Evolutionary conservation across 1,284 basidiomycete species (phyloP).

Genomic region (Cutaneotrichosporon curvatum): DNA sequence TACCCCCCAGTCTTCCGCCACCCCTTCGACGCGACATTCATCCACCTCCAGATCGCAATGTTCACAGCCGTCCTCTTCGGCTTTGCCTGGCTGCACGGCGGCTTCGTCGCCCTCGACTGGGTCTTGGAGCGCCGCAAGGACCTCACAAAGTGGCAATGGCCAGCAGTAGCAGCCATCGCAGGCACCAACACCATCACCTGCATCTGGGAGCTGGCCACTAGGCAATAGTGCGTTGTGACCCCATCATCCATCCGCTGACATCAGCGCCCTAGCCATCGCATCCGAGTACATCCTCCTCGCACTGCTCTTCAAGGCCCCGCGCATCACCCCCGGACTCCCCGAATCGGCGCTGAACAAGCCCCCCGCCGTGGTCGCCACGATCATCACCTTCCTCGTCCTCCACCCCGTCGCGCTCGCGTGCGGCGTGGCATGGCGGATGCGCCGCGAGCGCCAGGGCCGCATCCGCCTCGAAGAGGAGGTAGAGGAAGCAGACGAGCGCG

Average conservation of each 20-base stretch:
- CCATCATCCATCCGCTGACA: background rate
- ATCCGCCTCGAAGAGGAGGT: constrained; percentile 47
- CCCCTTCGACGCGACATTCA: constrained; percentile 50
- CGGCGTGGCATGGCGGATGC: constrained; percentile 33
- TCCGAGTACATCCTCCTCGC: constrained; percentile 40
- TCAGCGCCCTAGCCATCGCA: constrained; percentile 35
- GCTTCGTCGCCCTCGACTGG: constrained; percentile 50
- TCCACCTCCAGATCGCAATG: constrained; percentile 50
- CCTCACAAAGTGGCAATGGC: constrained; percentile 31
- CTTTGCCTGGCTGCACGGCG: constrained; percentile 49
- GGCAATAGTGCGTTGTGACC: constrained; percentile 31
- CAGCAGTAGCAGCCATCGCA: constrained; percentile 33
- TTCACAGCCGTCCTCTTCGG: constrained; percentile 49
- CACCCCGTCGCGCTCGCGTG: constrained; percentile 41
- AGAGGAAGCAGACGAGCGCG: constrained; percentile 32
- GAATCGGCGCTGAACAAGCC: constrained; percentile 34
- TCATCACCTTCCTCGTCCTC: constrained; percentile 41
- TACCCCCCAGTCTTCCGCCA: constrained; percentile 41
- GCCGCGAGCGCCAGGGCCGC: constrained; percentile 39
- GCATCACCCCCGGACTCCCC: constrained; percentile 29
- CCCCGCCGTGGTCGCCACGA: constrained; percentile 32
- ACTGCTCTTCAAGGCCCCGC: constrained; percentile 39
- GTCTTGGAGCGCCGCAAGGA: constrained; percentile 28
- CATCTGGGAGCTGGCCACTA: constrained; percentile 32
- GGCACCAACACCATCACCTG: constrained; percentile 36